phyloP scores from a whole-genome alignment of 2,329 filamentous ascomycete genomes.

The Penicillium concentricum region DNA sequence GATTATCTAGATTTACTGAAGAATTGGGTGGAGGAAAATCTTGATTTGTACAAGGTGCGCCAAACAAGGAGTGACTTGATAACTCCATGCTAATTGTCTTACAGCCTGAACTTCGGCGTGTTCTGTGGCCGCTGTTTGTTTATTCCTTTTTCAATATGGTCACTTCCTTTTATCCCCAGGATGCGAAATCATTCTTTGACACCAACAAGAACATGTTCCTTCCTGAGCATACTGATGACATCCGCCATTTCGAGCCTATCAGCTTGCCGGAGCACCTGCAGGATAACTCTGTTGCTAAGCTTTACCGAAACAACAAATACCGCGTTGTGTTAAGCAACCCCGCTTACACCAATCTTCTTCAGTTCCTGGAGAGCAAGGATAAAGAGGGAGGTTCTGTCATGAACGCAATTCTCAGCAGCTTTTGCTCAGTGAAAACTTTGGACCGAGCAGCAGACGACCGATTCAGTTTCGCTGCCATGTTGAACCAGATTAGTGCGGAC shows the following conservation, averaged over 20 bases:
- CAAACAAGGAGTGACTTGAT: not conserved
- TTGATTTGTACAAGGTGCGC: constrained; percentile 87
- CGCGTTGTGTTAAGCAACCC: constrained; percentile 84
- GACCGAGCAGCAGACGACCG: constrained; percentile 59
- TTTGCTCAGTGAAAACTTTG: constrained; percentile 59
- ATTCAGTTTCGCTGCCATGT: constrained; percentile 59
- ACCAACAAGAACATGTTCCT: constrained; percentile 70
- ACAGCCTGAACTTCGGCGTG: constrained; percentile 79
- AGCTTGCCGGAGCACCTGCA: constrained; percentile 74
- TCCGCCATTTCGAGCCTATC: constrained; percentile 72
- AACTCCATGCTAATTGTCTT: constrained; percentile 10
- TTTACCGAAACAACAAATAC: constrained; percentile 86
- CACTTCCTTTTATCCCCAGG: constrained; percentile 66
- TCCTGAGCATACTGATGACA: constrained; percentile 73
- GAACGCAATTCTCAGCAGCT: constrained; percentile 66
- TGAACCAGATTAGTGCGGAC: constrained; percentile 54
- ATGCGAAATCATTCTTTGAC: constrained; percentile 72
- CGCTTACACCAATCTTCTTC: constrained; percentile 77
- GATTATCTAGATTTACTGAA: constrained; percentile 59
- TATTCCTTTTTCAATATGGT: constrained; percentile 87
- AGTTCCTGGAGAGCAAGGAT: constrained; percentile 84
- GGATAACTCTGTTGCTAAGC: constrained; percentile 72
- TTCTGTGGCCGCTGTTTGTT: constrained; percentile 91
- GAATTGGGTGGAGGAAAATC: constrained; percentile 84
- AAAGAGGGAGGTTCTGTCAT: constrained; percentile 78